phyloP scores from a whole-genome alignment of 495 filamentous ascomycete genomes.

The Thermochaetoides thermophila region DNA sequence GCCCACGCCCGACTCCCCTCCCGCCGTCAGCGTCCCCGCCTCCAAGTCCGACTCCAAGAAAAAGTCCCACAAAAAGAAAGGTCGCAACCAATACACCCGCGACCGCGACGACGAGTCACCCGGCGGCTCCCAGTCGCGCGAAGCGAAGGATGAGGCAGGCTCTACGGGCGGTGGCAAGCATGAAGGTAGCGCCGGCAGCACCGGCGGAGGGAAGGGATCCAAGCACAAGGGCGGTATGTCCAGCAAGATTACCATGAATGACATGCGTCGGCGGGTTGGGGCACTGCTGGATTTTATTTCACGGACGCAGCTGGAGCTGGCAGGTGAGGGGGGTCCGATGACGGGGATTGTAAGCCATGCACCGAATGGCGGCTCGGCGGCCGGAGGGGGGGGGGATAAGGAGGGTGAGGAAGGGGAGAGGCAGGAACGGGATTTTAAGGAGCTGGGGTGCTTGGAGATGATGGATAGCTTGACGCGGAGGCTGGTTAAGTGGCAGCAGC shows the following conservation, averaged over 20 bases:
- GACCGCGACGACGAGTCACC: slow-evolving; percentile 57
- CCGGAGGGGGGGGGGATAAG: background rate
- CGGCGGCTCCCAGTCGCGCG: slow-evolving; percentile 50
- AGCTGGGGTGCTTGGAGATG: slow-evolving; percentile 60
- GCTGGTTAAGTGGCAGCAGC: slow-evolving; percentile 64
- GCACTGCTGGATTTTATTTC: slow-evolving; percentile 83
- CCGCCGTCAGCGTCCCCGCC: slow-evolving; percentile 18
- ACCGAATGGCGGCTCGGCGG: background rate
- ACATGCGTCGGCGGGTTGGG: slow-evolving; percentile 76
- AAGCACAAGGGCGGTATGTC: slow-evolving; percentile 28
- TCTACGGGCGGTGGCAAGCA: slow-evolving; percentile 12
- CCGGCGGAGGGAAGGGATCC: background rate
- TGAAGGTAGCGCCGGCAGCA: background rate
- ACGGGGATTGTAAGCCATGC: slow-evolving; percentile 4
- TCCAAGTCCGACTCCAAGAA: slow-evolving; percentile 22
- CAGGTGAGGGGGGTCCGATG: slow-evolving; percentile 28
- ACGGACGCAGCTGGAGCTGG: slow-evolving; percentile 80
- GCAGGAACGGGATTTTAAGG: slow-evolving; percentile 43
- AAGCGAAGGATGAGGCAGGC: slow-evolving; percentile 28
- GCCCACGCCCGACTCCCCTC: slow-evolving; percentile 40
- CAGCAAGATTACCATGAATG: slow-evolving; percentile 70
- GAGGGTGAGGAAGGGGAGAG: slow-evolving; percentile 2
- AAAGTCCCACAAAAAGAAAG: slow-evolving; percentile 50
- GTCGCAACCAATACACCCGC: slow-evolving; percentile 76
- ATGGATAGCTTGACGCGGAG: slow-evolving; percentile 66